These are phyloP conservation scores for Boletus edulis DNA, from an alignment of 768 basidiomycete genomes.

Conservation along the genomic window DNA sequence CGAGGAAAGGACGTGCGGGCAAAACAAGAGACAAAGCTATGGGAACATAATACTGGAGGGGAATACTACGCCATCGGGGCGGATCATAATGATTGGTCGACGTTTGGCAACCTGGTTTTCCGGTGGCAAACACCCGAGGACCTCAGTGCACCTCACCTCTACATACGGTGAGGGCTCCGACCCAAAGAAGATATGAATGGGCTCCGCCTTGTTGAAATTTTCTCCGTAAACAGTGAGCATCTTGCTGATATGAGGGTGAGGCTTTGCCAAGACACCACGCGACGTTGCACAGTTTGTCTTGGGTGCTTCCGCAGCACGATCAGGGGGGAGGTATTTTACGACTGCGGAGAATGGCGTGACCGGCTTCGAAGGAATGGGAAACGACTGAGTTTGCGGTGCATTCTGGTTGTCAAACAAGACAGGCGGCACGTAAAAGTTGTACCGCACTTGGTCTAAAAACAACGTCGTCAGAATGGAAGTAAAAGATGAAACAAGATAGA, in stretches of 20 bases:
- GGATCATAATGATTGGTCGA: slow-evolving; percentile 77
- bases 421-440: slow-evolving; percentile 91
- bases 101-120: slow-evolving; percentile 66
- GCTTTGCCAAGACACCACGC: slow-evolving; percentile 69
- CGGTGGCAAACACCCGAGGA: slow-evolving; percentile 77
- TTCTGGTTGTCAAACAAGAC: slow-evolving; percentile 79
- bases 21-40: slow-evolving; percentile 36
- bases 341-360: slow-evolving; percentile 85
- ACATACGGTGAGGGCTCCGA: slow-evolving; percentile 84
- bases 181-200: slow-evolving; percentile 83
- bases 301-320: slow-evolving; percentile 80
- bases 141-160: slow-evolving; percentile 85
- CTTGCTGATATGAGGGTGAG: slow-evolving; percentile 73
- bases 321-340: slow-evolving; percentile 88
- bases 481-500: slow-evolving; percentile 1
- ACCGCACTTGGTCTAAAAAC: slow-evolving; percentile 77
- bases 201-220: slow-evolving; percentile 82
- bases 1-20: slow-evolving; percentile 13
- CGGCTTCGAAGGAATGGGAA: slow-evolving; percentile 77
- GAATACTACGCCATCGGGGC: slow-evolving; percentile 84
- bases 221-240: slow-evolving; percentile 88
- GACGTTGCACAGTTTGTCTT: slow-evolving; percentile 67
- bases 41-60: slow-evolving; percentile 82
- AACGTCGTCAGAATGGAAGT: slow-evolving; percentile 16
- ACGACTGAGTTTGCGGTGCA: slow-evolving; percentile 65